Percentiles rank a stretch among this genome's conserved stretches.
These are phyloP conservation scores for Penicillium angulare DNA, from an alignment of 495 filamentous ascomycete species.

Conservation along the genomic window DNA sequence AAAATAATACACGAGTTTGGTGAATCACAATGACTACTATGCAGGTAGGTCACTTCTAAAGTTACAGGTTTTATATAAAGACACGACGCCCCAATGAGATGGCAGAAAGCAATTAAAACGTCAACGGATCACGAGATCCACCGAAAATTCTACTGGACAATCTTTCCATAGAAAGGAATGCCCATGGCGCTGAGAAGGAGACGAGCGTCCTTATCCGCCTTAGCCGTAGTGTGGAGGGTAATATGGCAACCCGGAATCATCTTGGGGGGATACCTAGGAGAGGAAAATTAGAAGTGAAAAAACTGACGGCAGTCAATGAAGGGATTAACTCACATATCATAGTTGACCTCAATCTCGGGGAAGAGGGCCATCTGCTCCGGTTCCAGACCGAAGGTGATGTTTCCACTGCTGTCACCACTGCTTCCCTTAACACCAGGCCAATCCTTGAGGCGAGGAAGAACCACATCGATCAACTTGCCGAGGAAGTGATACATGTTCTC, in stretches of 20 bases:
- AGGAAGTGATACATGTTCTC: constrained; percentile 88
- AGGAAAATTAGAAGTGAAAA: not conserved
- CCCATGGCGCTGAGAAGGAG: constrained; percentile 80
- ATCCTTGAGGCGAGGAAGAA: constrained; percentile 92
- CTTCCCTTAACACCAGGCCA: constrained; percentile 78
- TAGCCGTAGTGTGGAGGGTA: constrained; percentile 83
- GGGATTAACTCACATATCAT: constrained; percentile 68
- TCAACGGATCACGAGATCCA: not conserved
- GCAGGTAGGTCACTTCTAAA: constrained; percentile 31
- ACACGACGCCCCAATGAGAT: constrained; percentile 14
- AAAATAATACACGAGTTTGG: constrained; percentile 29
- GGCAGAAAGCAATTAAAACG: constrained; percentile 5
- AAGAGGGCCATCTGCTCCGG: constrained; percentile 73
- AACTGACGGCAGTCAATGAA: not conserved
- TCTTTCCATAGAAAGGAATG: constrained; percentile 75
- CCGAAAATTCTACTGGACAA: constrained; percentile 42
- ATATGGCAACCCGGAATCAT: constrained; percentile 93
- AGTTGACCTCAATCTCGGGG: constrained; percentile 90
- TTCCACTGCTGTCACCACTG: constrained; percentile 80
- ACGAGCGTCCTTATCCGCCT: constrained; percentile 85
- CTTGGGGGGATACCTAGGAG: constrained; percentile 70
- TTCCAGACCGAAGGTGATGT: constrained; percentile 76
- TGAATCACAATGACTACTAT: constrained; percentile 29
- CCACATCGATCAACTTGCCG: constrained; percentile 78
- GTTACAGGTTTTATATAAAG: constrained; percentile 31